phyloP scores from a whole-genome alignment of 2,329 filamentous ascomycete genomes.

The Sordariomycetes sp. region DNA sequence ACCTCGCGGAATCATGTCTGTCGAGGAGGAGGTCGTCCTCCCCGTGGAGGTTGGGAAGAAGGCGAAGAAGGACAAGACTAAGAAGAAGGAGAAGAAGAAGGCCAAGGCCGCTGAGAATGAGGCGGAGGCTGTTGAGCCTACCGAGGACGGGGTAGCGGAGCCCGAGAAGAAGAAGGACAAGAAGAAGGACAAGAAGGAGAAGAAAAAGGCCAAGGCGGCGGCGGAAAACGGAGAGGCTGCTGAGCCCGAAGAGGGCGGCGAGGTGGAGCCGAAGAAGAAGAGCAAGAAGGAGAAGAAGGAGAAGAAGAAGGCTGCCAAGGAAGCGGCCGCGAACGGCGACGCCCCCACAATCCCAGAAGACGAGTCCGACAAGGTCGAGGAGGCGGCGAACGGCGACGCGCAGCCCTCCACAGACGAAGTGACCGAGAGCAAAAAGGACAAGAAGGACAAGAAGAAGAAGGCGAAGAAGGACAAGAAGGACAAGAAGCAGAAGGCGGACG shows the following conservation, averaged over 20 bases:
- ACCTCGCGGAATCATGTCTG: background rate
- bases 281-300: conserved; percentile 18
- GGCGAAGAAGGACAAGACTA: background rate
- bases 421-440: conserved; percentile 12
- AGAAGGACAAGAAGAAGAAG: conserved; percentile 21
- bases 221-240: conserved; percentile 6
- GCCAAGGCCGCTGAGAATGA: background rate
- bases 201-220: conserved; percentile 29
- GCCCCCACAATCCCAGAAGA: background rate
- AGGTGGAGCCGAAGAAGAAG: conserved; percentile 16
- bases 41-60: conserved; percentile 7
- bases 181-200: conserved; percentile 14
- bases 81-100: conserved; percentile 4
- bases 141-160: background rate
- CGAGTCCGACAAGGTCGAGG: conserved; percentile 8
- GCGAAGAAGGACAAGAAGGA: conserved; percentile 19
- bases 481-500: conserved; percentile 13
- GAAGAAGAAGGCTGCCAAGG: conserved; percentile 12
- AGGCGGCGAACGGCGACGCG: conserved; percentile 11
- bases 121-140: background rate
- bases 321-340: conserved; percentile 1
- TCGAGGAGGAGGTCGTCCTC: conserved; percentile 7
- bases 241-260: conserved; percentile 10
- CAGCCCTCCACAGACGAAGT: conserved; percentile 7
- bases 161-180: conserved; percentile 6